Percentiles rank a stretch among this genome's conserved stretches.
Conservation (phyloP, 176 grass and related monocot species). For the Aegilops bicornis region DNA sequence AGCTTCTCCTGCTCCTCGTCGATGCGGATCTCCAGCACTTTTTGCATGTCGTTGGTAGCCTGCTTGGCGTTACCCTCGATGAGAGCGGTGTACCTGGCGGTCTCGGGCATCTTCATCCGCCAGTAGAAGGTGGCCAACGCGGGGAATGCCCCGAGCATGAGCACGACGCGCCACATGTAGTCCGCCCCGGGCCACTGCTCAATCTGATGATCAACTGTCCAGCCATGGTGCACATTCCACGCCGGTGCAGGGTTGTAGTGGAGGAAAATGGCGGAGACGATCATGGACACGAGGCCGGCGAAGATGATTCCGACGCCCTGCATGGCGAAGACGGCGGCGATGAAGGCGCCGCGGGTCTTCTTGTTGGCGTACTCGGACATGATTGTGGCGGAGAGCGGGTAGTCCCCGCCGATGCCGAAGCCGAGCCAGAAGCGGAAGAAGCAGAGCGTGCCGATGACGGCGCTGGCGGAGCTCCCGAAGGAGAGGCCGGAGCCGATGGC, state of each 20-base stretch:
- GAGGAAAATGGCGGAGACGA: constrained; percentile 36
- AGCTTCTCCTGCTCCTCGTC: constrained; percentile 21
- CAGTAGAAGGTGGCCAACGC: constrained; percentile 38
- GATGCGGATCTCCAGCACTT: constrained; percentile 33
- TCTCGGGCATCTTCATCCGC: constrained; percentile 64
- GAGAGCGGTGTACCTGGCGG: constrained; percentile 44
- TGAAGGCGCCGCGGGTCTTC: constrained; percentile 53
- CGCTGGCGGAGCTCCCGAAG: fast-evolving
- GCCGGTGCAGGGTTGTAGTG: constrained; percentile 4
- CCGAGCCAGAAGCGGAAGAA: constrained; percentile 63
- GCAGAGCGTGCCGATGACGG: constrained; percentile 55
- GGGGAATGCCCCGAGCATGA: constrained; percentile 9
- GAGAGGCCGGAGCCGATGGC: background rate
- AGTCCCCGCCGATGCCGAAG: constrained; percentile 75
- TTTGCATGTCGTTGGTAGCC: constrained; percentile 33
- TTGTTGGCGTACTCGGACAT: constrained; percentile 71
- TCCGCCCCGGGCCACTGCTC: background rate
- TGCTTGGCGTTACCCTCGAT: constrained; percentile 27
- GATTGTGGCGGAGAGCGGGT: constrained; percentile 64
- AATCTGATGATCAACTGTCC: too few relatives aligned
- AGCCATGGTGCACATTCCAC: too few relatives aligned
- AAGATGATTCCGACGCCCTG: constrained; percentile 60
- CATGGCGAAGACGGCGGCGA: constrained; percentile 62
- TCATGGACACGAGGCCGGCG: constrained; percentile 51
- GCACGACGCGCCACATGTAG: constrained; percentile 24